Evolutionary conservation across 441 rosid species (phyloP), one percentile per base, ranked within the genome.

Genomic region (Pelargonium cotyledonis): DNA sequence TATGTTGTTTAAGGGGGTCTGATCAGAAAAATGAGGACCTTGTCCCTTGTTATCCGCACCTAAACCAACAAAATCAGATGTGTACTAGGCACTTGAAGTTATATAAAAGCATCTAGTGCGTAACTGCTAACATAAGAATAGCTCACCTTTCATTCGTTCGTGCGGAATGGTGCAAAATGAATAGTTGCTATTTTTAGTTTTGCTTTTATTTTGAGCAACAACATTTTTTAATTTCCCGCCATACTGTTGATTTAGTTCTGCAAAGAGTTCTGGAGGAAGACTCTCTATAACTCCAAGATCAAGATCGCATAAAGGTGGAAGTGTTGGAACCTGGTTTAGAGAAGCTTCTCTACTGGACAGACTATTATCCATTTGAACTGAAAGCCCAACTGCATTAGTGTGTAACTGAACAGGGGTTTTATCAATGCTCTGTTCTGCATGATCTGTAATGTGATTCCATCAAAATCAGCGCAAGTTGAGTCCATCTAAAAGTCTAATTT

Each of bases 241-340:
- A 70, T 94, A 94, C 63, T 81, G 84, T 73, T 77, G 88, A 87
- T 94, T 91, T 80, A 94, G 66, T 78, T 94, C 99, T 14, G 89
- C 76, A 71, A 91, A 80, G 57, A 94, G 79, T 69, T 91, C 97
- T 19, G 87, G 78, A 70, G 99, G 99, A 77, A 94, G 99, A 83
- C 82, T 82, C 81, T 86, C 83, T 69, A 94, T 72, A 66, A 94
- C 92, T 75, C 83, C 95, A 81, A 88, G 68, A 76, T 94, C 99
- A 67, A 94, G 96, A 72, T 88, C 78, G 68, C 80, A 75, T 73
- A 94, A 73, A 53, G 86, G 83, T 55, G 99, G 99, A 66, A 83
- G 80, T 41, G 80, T 82, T 63, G 80, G 66, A 69, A 65, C 72
- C 76, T 63, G 80, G 76, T 74, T 75, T 9, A 64, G 70, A 75